A percentile compares a stretch with the other conserved stretches of the same genome.
phyloP scores from a whole-genome alignment of 192 early-diverging fungal genomes.

The Linnemannia hyalina region DNA sequence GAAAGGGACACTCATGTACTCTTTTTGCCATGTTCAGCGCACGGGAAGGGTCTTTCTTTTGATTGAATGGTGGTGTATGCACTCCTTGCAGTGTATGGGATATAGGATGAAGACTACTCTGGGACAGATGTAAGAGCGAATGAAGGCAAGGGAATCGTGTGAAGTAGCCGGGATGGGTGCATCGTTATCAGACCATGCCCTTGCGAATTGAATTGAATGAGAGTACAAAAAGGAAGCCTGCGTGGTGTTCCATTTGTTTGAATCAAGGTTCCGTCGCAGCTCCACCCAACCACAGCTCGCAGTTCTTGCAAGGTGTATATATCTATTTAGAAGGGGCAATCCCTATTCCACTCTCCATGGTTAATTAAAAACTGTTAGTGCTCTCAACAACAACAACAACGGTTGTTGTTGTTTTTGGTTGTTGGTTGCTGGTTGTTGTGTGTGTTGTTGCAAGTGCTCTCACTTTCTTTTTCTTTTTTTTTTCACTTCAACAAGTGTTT shows the following conservation, averaged over 20 bases:
- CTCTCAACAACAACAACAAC: background rate
- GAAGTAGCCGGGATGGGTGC: no score
- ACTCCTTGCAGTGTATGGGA: no score
- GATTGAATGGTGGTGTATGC: no score
- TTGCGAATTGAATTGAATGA: no score
- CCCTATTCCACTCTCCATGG: background rate
- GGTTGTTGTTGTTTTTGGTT: background rate
- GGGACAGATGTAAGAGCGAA: no score
- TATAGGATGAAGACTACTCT: no score
- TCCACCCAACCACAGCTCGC: background rate
- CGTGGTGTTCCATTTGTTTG: background rate
- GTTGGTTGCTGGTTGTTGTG: background rate
- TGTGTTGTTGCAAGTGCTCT: background rate
- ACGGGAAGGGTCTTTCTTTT: no score
- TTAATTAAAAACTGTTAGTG: background rate
- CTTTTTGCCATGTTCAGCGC: no score
- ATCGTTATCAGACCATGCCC: no score
- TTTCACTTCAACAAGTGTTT: background rate
- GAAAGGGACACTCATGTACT: no score
- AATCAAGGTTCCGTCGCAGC: conserved; percentile 4
- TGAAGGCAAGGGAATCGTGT: no score
- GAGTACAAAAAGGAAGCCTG: background rate
- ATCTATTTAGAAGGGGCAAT: background rate
- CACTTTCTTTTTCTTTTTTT: conserved; percentile 4
- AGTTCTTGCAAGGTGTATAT: background rate